Base-by-base conservation (phyloP, 176 grass and related monocot species). In the Otatea glauca region DNA sequence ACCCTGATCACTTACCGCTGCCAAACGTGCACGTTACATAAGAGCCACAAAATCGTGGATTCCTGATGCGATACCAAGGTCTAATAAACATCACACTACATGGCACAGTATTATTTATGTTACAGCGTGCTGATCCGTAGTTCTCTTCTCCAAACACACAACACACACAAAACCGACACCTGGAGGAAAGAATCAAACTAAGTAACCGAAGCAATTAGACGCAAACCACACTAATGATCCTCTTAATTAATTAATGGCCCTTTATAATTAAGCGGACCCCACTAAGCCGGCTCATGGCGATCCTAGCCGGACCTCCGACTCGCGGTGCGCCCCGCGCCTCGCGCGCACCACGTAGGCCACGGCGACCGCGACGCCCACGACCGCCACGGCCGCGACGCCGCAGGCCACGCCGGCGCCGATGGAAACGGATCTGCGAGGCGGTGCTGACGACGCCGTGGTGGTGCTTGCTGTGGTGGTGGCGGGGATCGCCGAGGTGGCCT, bases 341-440 rank as follows among this genome's bases (percentile, higher is more conserved):
- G 74, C 68, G 79, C 84, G 89, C 80, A 90, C 80, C 5, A 75
- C 89, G 80, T 87, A 90, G 12, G 89, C 89, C 41, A 79, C 89
- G 74, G 84, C 84, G 23, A 64, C 80, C 0, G 74, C 74, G 59
- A 90, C 61, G 84, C 88, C 84, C 17, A 74, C 80, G 5, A 87
- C 66, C 27, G 89, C 89, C 39, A 90, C 59, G 17, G 80, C 89
- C 41, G 89, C 89, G 5, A 90, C 2, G 80, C 74, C 89, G 84
- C 89, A 90, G 9, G 84, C 80, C 74, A 90, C 80, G 50, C 79
- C 89, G 50, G 89, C 89, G 5, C 74, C 89, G 1, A 90, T 68
- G 8, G 89, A 78, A 68, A 90, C 68, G 79, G 89, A 87, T 58
- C 84, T 79, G 49, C 84, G 84, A 24, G 79, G 67, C 66, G 58